Conservation (phyloP, 2,329 filamentous ascomycete species). For the Pleomassaria siparia region DNA sequence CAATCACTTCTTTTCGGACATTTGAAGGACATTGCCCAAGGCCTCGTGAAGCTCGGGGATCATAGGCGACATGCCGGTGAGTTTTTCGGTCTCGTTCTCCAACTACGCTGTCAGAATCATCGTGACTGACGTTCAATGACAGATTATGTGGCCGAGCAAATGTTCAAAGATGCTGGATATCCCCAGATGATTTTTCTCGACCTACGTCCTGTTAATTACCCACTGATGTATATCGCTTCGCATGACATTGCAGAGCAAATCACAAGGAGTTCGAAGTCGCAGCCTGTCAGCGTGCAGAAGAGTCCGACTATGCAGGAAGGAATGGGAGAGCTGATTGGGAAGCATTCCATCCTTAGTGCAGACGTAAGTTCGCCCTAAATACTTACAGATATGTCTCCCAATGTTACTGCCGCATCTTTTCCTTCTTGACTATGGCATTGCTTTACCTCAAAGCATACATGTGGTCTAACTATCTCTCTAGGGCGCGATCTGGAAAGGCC, state of each 20-base stretch:
- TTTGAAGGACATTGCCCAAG: slow-evolving; percentile 26
- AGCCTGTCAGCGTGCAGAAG: slow-evolving; percentile 36
- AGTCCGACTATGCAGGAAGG: slow-evolving; percentile 32
- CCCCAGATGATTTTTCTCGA: slow-evolving; percentile 34
- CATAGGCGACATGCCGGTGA: slow-evolving; percentile 30
- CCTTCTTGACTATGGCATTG: background rate
- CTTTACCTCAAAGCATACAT: background rate
- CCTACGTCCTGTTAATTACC: slow-evolving; percentile 31
- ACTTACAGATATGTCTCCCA: no score
- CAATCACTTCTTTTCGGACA: slow-evolving; percentile 31
- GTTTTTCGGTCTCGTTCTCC: background rate
- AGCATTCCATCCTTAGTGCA: slow-evolving; percentile 27
- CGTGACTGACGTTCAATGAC: background rate
- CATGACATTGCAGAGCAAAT: slow-evolving; percentile 41
- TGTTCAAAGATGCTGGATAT: slow-evolving; percentile 27
- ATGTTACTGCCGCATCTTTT: background rate
- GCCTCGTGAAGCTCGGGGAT: slow-evolving; percentile 28
- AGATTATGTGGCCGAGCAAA: slow-evolving; percentile 39
- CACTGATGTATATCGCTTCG: slow-evolving; percentile 27
- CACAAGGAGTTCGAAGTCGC: slow-evolving; percentile 25
- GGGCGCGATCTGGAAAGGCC: slow-evolving; percentile 37
- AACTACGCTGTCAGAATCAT: background rate
- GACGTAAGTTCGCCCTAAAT: slow-evolving; percentile 14
- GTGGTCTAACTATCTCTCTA: slow-evolving; percentile 1
- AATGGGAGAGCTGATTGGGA: slow-evolving; percentile 26